Base-by-base conservation (phyloP, 73 alveolate genomes). In the Urostyla sp. region DNA sequence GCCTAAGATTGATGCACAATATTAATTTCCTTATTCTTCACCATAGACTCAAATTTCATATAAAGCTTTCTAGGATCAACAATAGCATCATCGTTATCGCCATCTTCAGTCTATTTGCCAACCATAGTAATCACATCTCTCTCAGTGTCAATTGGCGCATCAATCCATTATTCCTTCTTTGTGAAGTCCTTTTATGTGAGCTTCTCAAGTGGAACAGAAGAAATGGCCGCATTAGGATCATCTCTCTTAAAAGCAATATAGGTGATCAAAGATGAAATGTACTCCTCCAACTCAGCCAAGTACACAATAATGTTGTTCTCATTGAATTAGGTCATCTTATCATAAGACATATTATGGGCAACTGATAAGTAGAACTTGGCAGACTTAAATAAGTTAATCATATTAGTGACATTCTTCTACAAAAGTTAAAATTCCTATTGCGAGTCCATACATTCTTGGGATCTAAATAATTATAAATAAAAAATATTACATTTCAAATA, bases 151-250 rank as follows among this genome's bases (percentile, higher is more conserved):
- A 46, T 46, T 3, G 87, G 87, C 2, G 87, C 87, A 75, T 75
- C 87, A 13, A 75, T 75, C 79, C 36, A 32, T 13, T 56, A 56
- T 38, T 77, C 88, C 50, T 59, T 57, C 58, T 44, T 77, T 7
- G 57, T 57, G 75, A 83, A 83, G 23, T 83, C 91, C 50, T 83
- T 83, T 38, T 44, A 20, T 34, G 53, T 69, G 46, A 83, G 87
- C 26, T 83, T 83, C 57, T 83, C 91, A 0, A 83, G 72, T 10
- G 92, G 92, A 18, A 84, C 76, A 21, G 83, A 52, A 0, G 88
- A 74, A 15, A 84, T 85, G 15, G 93, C 93, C 26, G 93, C 93
- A 38, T 61, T 60, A 16, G 93, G 93, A 32, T 85, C 93, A 32
- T 85, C 93, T 28, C 61, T 74, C 80, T 56, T 85, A 56, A 52